Evolutionary conservation across 768 basidiomycete genomes (phyloP).

Genomic region (Boletus subcaerulescens): DNA sequence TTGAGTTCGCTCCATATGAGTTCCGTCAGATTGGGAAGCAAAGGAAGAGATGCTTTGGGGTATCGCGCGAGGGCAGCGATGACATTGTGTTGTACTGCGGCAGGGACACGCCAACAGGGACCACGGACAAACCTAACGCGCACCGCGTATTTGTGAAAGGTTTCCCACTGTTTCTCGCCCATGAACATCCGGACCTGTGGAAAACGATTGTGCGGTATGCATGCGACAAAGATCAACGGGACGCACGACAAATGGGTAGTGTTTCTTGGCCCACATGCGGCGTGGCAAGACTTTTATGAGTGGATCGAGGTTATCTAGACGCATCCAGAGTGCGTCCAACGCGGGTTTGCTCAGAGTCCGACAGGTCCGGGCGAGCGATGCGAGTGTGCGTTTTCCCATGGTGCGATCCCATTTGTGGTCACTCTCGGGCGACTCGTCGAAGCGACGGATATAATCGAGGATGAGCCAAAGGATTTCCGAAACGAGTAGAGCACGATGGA

Average conservation of each 20-base stretch:
- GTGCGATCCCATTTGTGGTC: slow-evolving; percentile 12
- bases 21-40: slow-evolving; percentile 26
- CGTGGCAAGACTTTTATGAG: slow-evolving; percentile 25
- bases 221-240: background rate
- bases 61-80: slow-evolving; percentile 15
- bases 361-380: slow-evolving; percentile 28
- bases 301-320: slow-evolving; percentile 27
- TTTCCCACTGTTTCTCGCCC: slow-evolving; percentile 27
- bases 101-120: slow-evolving; percentile 20
- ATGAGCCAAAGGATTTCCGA: slow-evolving; percentile 22
- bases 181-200: slow-evolving; percentile 23
- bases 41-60: slow-evolving; percentile 11
- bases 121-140: slow-evolving; percentile 24
- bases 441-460: slow-evolving; percentile 18
- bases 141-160: slow-evolving; percentile 23
- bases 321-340: slow-evolving; percentile 29
- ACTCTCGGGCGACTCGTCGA: slow-evolving; percentile 21
- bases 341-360: slow-evolving; percentile 19
- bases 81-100: slow-evolving; percentile 15
- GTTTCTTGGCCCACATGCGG: slow-evolving; percentile 26
- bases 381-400: slow-evolving; percentile 23
- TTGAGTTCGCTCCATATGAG: slow-evolving; percentile 26
- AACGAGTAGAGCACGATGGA: slow-evolving; percentile 24
- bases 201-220: background rate
- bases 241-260: slow-evolving; percentile 20